Percentiles rank a stretch among this genome's conserved stretches.
Evolutionary conservation across 2,329 filamentous ascomycete species (phyloP).

Genomic region (Aspergillus pseudoviridinutans): DNA sequence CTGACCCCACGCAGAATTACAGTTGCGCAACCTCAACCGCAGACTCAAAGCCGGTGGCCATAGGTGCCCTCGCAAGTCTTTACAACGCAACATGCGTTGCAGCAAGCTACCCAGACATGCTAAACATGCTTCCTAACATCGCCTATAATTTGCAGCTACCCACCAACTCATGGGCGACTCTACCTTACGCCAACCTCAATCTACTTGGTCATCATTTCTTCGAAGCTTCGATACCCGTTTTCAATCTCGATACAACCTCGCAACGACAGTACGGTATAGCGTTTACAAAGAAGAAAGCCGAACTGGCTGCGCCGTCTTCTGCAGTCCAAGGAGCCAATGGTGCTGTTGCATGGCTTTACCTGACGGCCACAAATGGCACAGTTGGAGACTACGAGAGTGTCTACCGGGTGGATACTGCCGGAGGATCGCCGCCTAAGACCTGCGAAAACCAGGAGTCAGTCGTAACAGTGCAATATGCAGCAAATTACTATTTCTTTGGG

Average conservation of each 20-base stretch:
- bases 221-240: constrained; percentile 66
- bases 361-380: constrained; percentile 52
- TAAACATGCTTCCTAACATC: constrained; percentile 61
- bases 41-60: constrained; percentile 58
- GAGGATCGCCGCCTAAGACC: constrained; percentile 69
- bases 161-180: constrained; percentile 27
- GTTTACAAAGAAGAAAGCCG: constrained; percentile 59
- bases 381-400: constrained; percentile 67
- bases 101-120: constrained; percentile 62
- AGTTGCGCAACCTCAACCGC: constrained; percentile 66
- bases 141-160: constrained; percentile 64
- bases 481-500: constrained; percentile 67
- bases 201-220: constrained; percentile 82
- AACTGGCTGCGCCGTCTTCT: constrained; percentile 58
- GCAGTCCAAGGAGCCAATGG: constrained; percentile 59
- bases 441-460: constrained; percentile 61
- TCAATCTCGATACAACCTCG: constrained; percentile 65
- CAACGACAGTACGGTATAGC: constrained; percentile 50
- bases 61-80: constrained; percentile 76
- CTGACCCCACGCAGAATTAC: constrained; percentile 68
- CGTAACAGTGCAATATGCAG: constrained; percentile 76
- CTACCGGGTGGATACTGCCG: constrained; percentile 80
- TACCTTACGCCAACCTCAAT: constrained; percentile 54
- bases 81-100: constrained; percentile 85
- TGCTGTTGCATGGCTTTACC: constrained; percentile 77